Conservation (phyloP, 768 basidiomycete species). For the Auriscalpium microsporum region DNA sequence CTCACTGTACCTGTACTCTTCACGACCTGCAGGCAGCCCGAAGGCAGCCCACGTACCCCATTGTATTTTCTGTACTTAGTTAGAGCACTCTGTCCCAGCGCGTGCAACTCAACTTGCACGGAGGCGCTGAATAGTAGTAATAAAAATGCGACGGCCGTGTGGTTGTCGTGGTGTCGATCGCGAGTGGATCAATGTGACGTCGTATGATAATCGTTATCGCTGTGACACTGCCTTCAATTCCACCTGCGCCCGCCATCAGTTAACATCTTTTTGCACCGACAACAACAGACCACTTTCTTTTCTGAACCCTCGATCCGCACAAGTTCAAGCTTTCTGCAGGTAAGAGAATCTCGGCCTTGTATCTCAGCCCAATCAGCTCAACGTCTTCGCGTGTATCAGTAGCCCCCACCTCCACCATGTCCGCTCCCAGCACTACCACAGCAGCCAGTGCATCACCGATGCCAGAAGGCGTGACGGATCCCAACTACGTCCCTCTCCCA, state of each 20-base stretch:
- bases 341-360: too few species aligned
- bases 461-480: slow-evolving; percentile 52
- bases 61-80: background rate
- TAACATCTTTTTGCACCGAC: too few species aligned
- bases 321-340: too few species aligned
- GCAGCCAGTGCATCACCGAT: slow-evolving; percentile 47
- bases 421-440: background rate
- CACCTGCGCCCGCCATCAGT: too few species aligned
- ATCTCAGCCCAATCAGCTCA: too few species aligned
- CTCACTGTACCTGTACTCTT: background rate
- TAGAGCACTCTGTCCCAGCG: background rate
- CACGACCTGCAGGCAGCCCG: background rate
- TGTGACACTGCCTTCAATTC: too few species aligned
- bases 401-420: background rate
- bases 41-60: background rate
- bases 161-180: too few species aligned
- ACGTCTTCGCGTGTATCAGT: background rate
- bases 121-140: background rate
- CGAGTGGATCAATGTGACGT: too few species aligned
- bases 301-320: too few species aligned
- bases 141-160: too few species aligned
- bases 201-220: too few species aligned
- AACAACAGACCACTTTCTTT: too few species aligned
- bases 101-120: background rate
- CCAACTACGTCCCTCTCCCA: slow-evolving; percentile 56